Percentiles rank a stretch among this genome's conserved stretches.
phyloP scores from a whole-genome alignment of 2,329 filamentous ascomycete species.

The Ophiostoma triangulosporum region DNA sequence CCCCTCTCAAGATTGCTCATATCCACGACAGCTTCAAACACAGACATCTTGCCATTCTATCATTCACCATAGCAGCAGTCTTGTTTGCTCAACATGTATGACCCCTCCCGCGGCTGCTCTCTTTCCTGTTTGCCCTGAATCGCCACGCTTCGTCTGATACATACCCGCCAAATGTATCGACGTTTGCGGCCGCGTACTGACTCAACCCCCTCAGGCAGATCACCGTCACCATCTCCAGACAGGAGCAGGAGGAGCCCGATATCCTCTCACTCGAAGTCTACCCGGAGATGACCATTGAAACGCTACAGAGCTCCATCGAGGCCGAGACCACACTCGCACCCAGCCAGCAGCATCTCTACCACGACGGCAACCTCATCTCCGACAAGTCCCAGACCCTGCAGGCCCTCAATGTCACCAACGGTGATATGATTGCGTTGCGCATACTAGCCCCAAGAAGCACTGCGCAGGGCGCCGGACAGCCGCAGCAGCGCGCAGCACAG shows the following conservation, averaged over 20 bases:
- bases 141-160: no score
- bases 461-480: slow-evolving; percentile 24
- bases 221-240: slow-evolving; percentile 71
- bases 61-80: no score
- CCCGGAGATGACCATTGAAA: slow-evolving; percentile 67
- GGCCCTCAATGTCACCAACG: slow-evolving; percentile 67
- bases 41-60: neutral
- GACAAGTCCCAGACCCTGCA: slow-evolving; percentile 72
- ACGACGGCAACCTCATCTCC: slow-evolving; percentile 70
- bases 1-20: neutral
- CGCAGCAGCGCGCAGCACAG: slow-evolving; percentile 19
- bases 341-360: slow-evolving; percentile 69
- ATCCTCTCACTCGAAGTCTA: slow-evolving; percentile 73
- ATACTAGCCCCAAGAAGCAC: slow-evolving; percentile 37
- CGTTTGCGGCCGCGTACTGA: neutral
- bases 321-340: slow-evolving; percentile 66
- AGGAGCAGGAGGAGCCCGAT: slow-evolving; percentile 56
- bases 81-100: slow-evolving; percentile 9
- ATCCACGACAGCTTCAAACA: no score
- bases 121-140: neutral
- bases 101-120: neutral
- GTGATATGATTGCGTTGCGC: slow-evolving; percentile 85
- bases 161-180: no score
- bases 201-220: slow-evolving; percentile 50
- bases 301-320: slow-evolving; percentile 78